Conservation (phyloP, 2,329 filamentous ascomycete species). For the Plenodomus lindquistii region DNA sequence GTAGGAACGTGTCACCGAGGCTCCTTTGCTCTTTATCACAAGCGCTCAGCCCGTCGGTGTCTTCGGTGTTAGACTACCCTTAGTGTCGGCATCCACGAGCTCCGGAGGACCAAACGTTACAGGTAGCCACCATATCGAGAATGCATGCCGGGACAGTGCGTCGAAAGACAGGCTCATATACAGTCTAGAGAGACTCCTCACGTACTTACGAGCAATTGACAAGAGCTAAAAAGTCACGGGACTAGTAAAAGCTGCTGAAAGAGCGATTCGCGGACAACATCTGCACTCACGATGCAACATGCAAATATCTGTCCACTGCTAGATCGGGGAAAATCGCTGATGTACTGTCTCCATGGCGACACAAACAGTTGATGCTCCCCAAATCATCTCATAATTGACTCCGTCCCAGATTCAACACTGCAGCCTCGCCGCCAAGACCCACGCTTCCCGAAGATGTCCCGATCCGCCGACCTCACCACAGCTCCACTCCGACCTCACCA, state of each 20-base stretch:
- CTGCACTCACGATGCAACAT: too few relatives aligned
- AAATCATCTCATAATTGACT: too few relatives aligned
- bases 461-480: constrained; percentile 19
- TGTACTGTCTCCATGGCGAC: too few relatives aligned
- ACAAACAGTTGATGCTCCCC: too few relatives aligned
- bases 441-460: constrained; percentile 12
- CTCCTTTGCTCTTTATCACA: constrained; percentile 5
- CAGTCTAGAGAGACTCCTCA: too few relatives aligned
- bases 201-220: too few relatives aligned
- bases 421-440: neutral
- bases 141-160: neutral
- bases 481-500: constrained; percentile 20
- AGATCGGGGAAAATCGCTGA: too few relatives aligned
- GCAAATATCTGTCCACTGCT: too few relatives aligned
- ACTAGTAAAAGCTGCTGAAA: too few relatives aligned
- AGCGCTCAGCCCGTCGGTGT: constrained; percentile 7
- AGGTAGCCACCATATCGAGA: neutral
- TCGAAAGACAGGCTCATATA: neutral
- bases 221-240: too few relatives aligned
- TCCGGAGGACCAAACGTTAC: neutral
- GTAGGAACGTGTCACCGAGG: constrained; percentile 6
- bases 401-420: too few relatives aligned
- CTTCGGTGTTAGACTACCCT: constrained; percentile 1
- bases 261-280: too few relatives aligned
- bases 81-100: constrained; percentile 6